Percentiles rank a stretch among this genome's conserved stretches.
These are phyloP conservation scores for Salvia miltiorrhiza DNA, from an alignment of 257 asterid species.

Conservation along the genomic window DNA sequence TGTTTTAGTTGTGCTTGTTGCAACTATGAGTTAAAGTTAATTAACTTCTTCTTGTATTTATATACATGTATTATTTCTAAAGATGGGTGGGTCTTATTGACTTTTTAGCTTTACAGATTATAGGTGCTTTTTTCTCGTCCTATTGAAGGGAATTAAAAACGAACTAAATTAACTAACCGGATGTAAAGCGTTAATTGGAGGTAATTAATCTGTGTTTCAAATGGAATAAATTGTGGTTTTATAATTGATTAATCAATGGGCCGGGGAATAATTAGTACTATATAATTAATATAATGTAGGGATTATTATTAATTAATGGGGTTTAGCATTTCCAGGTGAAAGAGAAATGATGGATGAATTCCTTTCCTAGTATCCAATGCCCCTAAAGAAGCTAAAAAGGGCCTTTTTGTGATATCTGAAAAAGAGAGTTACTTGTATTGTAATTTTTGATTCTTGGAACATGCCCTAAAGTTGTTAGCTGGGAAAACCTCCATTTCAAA, in stretches of 20 bases:
- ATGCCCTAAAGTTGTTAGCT: slow-evolving; percentile 38
- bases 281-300: too few relatives aligned
- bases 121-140: too few relatives aligned
- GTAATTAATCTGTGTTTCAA: too few relatives aligned
- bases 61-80: neutral
- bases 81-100: too few relatives aligned
- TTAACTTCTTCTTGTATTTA: neutral
- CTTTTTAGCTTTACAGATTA: too few relatives aligned
- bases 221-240: too few relatives aligned
- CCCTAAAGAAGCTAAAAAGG: slow-evolving; percentile 54
- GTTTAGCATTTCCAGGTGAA: slow-evolving; percentile 22
- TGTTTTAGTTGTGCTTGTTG: neutral
- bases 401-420: slow-evolving; percentile 57
- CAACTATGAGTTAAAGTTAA: neutral
- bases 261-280: too few relatives aligned
- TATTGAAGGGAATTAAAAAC: too few relatives aligned
- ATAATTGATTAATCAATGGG: too few relatives aligned
- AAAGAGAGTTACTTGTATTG: slow-evolving; percentile 46
- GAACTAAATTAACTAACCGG: neutral
- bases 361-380: slow-evolving; percentile 36
- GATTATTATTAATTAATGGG: neutral
- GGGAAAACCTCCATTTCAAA: slow-evolving; percentile 24
- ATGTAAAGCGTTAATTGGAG: neutral
- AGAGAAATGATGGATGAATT: slow-evolving; percentile 14
- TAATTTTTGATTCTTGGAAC: slow-evolving; percentile 37